Evolutionary conservation across 495 filamentous ascomycete species (phyloP), one percentile per base, ranked within the genome.

Genomic region (Tirmania nivea): DNA sequence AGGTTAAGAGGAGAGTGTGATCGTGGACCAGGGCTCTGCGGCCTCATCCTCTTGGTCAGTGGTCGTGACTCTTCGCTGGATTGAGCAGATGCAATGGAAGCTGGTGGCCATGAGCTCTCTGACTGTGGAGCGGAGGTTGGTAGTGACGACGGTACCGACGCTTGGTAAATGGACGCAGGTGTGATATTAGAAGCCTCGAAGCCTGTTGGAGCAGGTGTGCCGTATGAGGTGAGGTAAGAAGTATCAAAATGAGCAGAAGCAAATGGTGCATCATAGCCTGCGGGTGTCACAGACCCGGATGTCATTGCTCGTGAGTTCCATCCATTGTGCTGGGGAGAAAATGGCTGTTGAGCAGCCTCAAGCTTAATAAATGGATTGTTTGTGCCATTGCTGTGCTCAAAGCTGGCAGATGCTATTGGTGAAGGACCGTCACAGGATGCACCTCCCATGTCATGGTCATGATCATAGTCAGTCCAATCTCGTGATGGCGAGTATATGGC

Each of bases 1-100:
- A 77, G 67, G 51, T 68, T 70, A 65, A 88, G 73, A 51, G 89
- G 82, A 54, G 86, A 85, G 68, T 83, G 82, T 47, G 86, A 81
- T 52, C 83, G 76, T 65, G 81, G 85, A 52, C 74, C 68, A 6
- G 86, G 84, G 64, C 80, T 89, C 62, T 72, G 70, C 39, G 75
- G 74, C 49, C 77, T 72, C 67, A 78, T 77, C 60, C 84, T 77
- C 70, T 83, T 89, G 6, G 78, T 71, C 66, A 83, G 72, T 0
- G 78, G 75, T 50, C 73, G 74, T 16, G 69, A 66, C 53, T 82
- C 78, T 55, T 61, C 45, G 78, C 76, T 37, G 74, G 71, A 35
- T 73, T 68, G 10, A 73, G 70, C 39, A 45, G 39, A 45, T 45
- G 39, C 39, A 8, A 45, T 52, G 70, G 70, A 35, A 64, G 68